These are phyloP conservation scores for Pichia sp. DNA, from an alignment of 1,139 yeast species.

Conservation along the genomic window DNA sequence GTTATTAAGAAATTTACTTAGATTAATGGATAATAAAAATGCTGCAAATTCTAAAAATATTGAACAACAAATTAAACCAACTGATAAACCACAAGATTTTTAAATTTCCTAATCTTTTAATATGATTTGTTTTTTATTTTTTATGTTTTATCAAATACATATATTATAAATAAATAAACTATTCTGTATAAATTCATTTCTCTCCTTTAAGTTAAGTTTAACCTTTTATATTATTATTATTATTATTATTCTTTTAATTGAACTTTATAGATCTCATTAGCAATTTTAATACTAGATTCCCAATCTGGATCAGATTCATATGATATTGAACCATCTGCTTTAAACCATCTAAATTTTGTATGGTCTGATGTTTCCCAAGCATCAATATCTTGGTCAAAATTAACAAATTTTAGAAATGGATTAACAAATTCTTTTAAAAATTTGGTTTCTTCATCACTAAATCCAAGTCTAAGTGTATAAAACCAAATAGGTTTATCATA, in stretches of 20 bases:
- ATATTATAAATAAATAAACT: too few relatives aligned
- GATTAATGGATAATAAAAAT: conserved; percentile 63
- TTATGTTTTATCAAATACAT: too few relatives aligned
- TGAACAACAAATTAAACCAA: conserved; percentile 16
- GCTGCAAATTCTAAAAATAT: conserved; percentile 13
- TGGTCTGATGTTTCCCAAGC: conserved; percentile 28
- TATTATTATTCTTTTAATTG: too few relatives aligned
- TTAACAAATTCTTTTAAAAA: conserved; percentile 24
- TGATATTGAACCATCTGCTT: conserved; percentile 26
- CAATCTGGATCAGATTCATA: conserved; percentile 29
- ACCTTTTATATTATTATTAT: too few relatives aligned
- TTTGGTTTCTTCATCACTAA: conserved; percentile 25
- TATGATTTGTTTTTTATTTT: too few relatives aligned
- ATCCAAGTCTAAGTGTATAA: conserved; percentile 26
- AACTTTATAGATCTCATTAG: too few relatives aligned
- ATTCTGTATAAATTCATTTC: neutral
- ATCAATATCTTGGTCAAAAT: conserved; percentile 18
- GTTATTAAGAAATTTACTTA: conserved; percentile 79
- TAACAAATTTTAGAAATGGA: conserved; percentile 28
- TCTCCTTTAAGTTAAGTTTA: too few relatives aligned
- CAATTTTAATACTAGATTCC: conserved; percentile 35
- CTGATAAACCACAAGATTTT: conserved; percentile 14
- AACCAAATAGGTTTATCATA: conserved; percentile 33
- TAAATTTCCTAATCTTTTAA: neutral
- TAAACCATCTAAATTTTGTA: conserved; percentile 24